Evolutionary conservation across 2,329 filamentous ascomycete genomes (phyloP), one percentile per base, ranked within the genome.

Genomic region (Cladosporium austrohemisphaericum): DNA sequence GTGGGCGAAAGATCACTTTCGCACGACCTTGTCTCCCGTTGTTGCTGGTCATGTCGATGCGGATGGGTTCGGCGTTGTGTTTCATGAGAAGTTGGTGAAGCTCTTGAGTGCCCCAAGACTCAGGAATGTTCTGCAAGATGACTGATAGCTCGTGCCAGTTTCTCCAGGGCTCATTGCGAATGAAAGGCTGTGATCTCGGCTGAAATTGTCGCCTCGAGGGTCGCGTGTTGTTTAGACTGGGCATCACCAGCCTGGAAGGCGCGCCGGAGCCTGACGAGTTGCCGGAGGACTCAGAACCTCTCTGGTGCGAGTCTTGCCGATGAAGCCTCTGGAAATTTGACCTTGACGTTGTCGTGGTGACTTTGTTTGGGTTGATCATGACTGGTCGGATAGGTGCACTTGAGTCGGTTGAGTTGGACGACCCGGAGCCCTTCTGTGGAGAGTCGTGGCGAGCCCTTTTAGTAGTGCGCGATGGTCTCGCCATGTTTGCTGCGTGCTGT

Each of bases 1-100:
- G 43, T 16, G 61, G 60, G 18, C 52, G 51, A 38, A 61, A 62
- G n/a, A 50, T 41, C 14, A 62, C 32, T 4, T 41, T 47, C 18
- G 53, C 58, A 14, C 38, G 37, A 5, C 37, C 16, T 43, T 23
- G 25, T 41, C 28, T 29, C 14, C 18, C n/a, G 22, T 49, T 32
- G 18, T 19, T 33, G 26, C 20, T 49, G 19, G 5, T 37, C n/a
- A 62, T 50, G 5, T 58, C 56, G 23, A 63, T 56, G n/a, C 51
- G 52, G 3, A 48, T 38, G 18, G 62, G 36, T 23, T 45, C 52
- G 28, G 50, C 54, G 5, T 53, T 54, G 16, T 50, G 44, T 5
- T 41, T n/a, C 6, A 55, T 10, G 18, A 50, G 55, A 16, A 50
- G 49, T 11, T 51, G 31, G 45, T 61, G 56, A 9, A 63, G 32